phyloP scores from a whole-genome alignment of 192 early-diverging fungal genomes.

The Backusella macrospora region DNA sequence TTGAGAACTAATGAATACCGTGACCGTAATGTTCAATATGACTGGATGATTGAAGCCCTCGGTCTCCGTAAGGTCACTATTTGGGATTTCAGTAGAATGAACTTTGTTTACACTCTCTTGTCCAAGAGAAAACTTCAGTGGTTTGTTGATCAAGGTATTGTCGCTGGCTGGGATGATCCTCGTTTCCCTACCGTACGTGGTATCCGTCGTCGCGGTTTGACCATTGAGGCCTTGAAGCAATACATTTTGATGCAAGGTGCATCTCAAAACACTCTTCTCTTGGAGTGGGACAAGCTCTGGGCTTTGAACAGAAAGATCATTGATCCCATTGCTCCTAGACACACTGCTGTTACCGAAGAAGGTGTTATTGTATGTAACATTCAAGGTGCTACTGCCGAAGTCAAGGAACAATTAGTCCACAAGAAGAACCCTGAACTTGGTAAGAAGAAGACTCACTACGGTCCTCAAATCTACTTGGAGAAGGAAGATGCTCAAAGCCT shows the following conservation, averaged over 20 bases:
- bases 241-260: slow-evolving; percentile 99
- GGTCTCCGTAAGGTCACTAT: slow-evolving; percentile 87
- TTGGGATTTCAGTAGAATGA: slow-evolving; percentile 94
- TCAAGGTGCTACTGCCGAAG: slow-evolving; percentile 54
- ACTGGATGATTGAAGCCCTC: slow-evolving; percentile 92
- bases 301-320: slow-evolving; percentile 94
- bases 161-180: slow-evolving; percentile 88
- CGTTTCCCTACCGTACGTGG: slow-evolving; percentile 90
- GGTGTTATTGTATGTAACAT: slow-evolving; percentile 73
- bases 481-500: slow-evolving; percentile 85
- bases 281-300: slow-evolving; percentile 99
- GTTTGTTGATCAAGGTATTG: slow-evolving; percentile 89
- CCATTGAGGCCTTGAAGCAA: slow-evolving; percentile 93
- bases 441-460: slow-evolving; percentile 81
- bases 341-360: slow-evolving; percentile 74
- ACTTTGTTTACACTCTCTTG: slow-evolving; percentile 97
- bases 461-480: slow-evolving; percentile 77
- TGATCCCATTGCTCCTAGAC: slow-evolving; percentile 92
- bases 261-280: slow-evolving; percentile 86
- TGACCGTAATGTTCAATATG: slow-evolving; percentile 95
- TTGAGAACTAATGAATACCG: slow-evolving; percentile 97
- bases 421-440: slow-evolving; percentile 98
- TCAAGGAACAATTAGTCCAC: slow-evolving; percentile 80
- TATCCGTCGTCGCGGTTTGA: slow-evolving; percentile 96
- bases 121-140: slow-evolving; percentile 98